A percentile compares a stretch with the other conserved stretches of the same genome.
Conservation (phyloP, 2,329 filamentous ascomycete genomes). For the Aspergillus luchuensis region DNA sequence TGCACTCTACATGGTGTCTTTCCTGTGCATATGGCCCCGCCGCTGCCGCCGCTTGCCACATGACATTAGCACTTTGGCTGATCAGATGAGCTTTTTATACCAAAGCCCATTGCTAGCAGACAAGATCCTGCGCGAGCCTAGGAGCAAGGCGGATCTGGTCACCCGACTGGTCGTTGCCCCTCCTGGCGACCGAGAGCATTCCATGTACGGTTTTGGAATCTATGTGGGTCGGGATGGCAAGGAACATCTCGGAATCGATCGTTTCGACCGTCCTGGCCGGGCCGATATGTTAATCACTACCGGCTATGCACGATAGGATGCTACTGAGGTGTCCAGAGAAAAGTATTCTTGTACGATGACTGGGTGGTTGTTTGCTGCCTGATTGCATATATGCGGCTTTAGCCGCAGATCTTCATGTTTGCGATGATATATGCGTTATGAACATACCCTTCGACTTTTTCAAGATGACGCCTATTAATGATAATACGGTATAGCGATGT, state of each 20-base stretch:
- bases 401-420: neutral
- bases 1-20: slow-evolving; percentile 66
- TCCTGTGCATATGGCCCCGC: slow-evolving; percentile 63
- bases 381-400: neutral
- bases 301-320: slow-evolving; percentile 27
- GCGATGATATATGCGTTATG: slow-evolving; percentile 6
- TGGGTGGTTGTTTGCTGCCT: neutral
- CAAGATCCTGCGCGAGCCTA: slow-evolving; percentile 68
- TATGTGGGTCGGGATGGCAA: slow-evolving; percentile 61
- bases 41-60: slow-evolving; percentile 71
- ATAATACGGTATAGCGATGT: slow-evolving; percentile 18
- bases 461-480: slow-evolving; percentile 5
- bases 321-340: too few species aligned
- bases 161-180: slow-evolving; percentile 64
- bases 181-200: slow-evolving; percentile 38
- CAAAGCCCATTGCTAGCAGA: slow-evolving; percentile 72
- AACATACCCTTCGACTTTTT: neutral
- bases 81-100: slow-evolving; percentile 75
- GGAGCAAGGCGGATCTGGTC: slow-evolving; percentile 68
- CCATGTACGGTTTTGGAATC: slow-evolving; percentile 59
- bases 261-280: slow-evolving; percentile 49
- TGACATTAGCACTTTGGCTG: slow-evolving; percentile 69
- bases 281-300: slow-evolving; percentile 49
- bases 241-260: slow-evolving; percentile 63
- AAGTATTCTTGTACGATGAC: neutral